Base-by-base conservation (phyloP, 345 rosid genomes). In the Eucalyptus sideroxylon region DNA sequence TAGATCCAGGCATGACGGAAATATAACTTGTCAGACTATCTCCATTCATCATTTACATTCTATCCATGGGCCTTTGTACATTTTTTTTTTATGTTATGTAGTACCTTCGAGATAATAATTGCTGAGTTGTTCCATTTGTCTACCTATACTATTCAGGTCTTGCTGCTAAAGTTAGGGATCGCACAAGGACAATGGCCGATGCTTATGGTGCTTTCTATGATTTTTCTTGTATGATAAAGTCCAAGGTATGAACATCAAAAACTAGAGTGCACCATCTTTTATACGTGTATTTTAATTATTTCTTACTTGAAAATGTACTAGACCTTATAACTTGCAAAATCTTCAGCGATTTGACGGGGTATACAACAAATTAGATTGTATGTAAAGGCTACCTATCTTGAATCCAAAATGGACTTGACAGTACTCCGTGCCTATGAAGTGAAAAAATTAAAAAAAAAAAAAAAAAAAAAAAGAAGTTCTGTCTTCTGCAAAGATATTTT, bases 171-270 rank as follows among this genome's bases (percentile, higher is more conserved):
- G 92, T 98, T 77, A 93, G 96, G 80, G 94, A 97, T 89, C 95
- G 93, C 88, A 96, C 99, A 21, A 97, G 93, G 55, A 92, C 95
- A 80, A 96, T 98, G 98, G 93, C 96, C 12, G 98, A 98, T 93
- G 98, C 94, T 88, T 98, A 97, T 92, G 96, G 97, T 34, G 96
- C 97, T 69, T 97, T 97, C 92, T 94, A 90, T 44, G 98, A 97
- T 69, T 97, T 96, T 90, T 94, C 96, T 47, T 92, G 93, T 91
- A 93, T 95, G 95, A 91, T 97, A 80, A 94, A 95, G 90, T 88
- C 94, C 89, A 96, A 98, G 98, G 98, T 94, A 94, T 37, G 59
- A 47, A 15, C 1, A 0, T 27, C 21, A 67, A 67, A 67, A 67
- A 67, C 21, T 67, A 31, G 37, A 15, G 3, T 67, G 21, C 40